Evolutionary conservation across 345 rosid species (phyloP), one percentile per base, ranked within the genome.

Genomic region (Corymbia maculata): DNA sequence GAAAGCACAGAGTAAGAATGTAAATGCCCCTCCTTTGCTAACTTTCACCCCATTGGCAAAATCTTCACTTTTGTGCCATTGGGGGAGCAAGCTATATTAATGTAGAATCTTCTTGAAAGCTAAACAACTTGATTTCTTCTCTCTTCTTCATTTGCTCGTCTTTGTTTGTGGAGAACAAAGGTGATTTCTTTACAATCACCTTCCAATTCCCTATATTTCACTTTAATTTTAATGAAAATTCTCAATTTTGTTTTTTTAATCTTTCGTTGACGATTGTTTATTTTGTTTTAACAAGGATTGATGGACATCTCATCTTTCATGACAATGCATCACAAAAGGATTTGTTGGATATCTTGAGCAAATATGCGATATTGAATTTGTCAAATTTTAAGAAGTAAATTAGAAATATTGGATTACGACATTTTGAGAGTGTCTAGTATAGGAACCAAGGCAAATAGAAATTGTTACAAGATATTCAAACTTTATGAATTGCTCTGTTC

Each of bases 301-400:
- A 61, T 61, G 68, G 32, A 28, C 6, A 28, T 12, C 13, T 61
- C 2, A 0, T 28, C 64, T 22, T 57, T 24, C 2, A 13, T 10
- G 64, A 3, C 64, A 57, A 57, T 24, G n/a, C 42, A 51, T 13
- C 52, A 51, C 52, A 51, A 28, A 61, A 61, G 24, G 13, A 61
- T 11, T 13, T 28, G 0, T 61, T 64, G 4, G 2, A 28, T 64
- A 64, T 6, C 17, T 3, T 0, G 0, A 64, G 70, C 9, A 64
- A 12, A 64, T 64, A 64, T 61, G 36, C 32, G 3, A 28, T 64
- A 3, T 64, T 30, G 2, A 64, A 64, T 5, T 26, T 59, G 14
- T 59, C 9, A 26, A 3, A 9, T 24, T 26, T 5, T 59, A 24
- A 59, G 3, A 59, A 59, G 24, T 59, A 59, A 59, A 59, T 28